Base-by-base conservation (phyloP, 1,284 basidiomycete genomes). In the Hemileia vastatrix region DNA sequence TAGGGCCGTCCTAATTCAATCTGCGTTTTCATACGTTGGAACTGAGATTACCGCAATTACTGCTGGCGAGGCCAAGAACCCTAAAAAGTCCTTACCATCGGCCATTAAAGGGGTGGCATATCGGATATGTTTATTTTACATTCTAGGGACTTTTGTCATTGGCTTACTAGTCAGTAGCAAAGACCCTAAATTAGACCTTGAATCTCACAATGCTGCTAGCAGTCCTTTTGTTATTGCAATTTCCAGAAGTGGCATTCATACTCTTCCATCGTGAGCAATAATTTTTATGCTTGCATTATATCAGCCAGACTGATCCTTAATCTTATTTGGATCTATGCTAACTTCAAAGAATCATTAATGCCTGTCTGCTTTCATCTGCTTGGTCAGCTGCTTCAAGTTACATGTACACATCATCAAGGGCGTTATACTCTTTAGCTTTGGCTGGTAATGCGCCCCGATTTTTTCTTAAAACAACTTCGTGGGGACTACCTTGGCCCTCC, bases 311-410 rank as follows among this genome's bases (percentile, higher is more conserved):
- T 4, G 23, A 1, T 54, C 3, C 23, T 21, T 47, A 21, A 47
- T 47, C 5, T 1, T 23, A 32, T 11, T 1, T n/a, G n/a, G n/a
- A n/a, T n/a, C n/a, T 77, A 63, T 63, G 31, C 51, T 61, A 15
- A 43, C 59, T 19, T 57, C 50, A 19, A 53, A 68, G 63, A 36
- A 82, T 80, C 67, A 90, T 92, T 77, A 94, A 94, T 75, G 90
- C 90, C 4, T 84, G 83, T 72, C 80, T 95, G 31, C 77, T 94
- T 59, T 87, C 86, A 27, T 88, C 88, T 1, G 90, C 91, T 1
- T 88, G 87, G 82, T 90, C 87, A 4, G 88, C 90, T 5, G 88
- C 87, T 2, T 87, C 84, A 32, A 87, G 86, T 68, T 86, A 90
- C 71, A 75, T 93, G 58, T 94, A 90, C 76, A 86, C 85, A 1